Conservation (phyloP, 2,329 filamentous ascomycete genomes). For the Lasiodiplodia gonubiensis region DNA sequence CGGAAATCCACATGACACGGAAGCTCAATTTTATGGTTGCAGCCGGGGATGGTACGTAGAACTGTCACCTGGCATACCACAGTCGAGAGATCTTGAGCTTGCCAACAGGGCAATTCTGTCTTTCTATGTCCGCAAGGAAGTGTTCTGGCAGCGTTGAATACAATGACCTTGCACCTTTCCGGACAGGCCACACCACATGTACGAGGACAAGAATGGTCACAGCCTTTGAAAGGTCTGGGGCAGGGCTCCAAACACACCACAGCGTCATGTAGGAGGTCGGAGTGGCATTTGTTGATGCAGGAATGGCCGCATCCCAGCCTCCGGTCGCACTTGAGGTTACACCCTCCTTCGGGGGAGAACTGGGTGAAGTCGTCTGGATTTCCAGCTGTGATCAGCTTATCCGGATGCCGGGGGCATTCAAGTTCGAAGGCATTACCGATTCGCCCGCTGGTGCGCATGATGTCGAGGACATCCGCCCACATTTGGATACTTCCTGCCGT, state of each 20-base stretch:
- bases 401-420: conserved; percentile 40
- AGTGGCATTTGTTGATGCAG: conserved; percentile 41
- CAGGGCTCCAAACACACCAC: conserved; percentile 38
- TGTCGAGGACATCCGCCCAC: conserved; percentile 65
- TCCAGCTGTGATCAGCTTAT: conserved; percentile 35
- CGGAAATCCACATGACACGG: conserved; percentile 58
- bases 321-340: conserved; percentile 34
- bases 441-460: conserved; percentile 48
- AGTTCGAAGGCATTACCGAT: conserved; percentile 35
- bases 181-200: conserved; percentile 40
- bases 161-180: conserved; percentile 33
- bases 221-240: conserved; percentile 35
- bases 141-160: conserved; percentile 31
- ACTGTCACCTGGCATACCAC: conserved; percentile 60
- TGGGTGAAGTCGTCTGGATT: conserved; percentile 39
- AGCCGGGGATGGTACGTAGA: conserved; percentile 58
- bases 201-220: conserved; percentile 37
- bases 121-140: conserved; percentile 41
- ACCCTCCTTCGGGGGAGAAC: conserved; percentile 42
- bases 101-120: conserved; percentile 33
- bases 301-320: conserved; percentile 40
- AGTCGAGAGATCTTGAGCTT: conserved; percentile 48
- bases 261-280: conserved; percentile 38
- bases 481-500: conserved; percentile 65
- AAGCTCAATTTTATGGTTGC: conserved; percentile 59